These are phyloP conservation scores for Cyclocybe aegerita DNA, from an alignment of 768 basidiomycete genomes.

Conservation along the genomic window DNA sequence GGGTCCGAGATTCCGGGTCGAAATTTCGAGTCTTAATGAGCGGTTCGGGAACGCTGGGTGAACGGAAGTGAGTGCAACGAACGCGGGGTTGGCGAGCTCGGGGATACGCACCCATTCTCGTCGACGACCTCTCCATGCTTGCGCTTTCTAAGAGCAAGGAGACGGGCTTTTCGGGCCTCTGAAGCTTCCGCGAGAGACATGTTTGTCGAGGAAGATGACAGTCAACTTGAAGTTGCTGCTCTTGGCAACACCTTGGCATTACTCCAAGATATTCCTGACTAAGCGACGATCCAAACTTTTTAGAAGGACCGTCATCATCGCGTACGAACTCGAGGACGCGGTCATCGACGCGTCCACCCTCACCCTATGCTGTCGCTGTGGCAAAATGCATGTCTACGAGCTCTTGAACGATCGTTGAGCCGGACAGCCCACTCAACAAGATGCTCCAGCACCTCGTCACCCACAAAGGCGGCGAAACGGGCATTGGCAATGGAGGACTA, in stretches of 20 bases:
- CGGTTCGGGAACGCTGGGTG: constrained; percentile 35
- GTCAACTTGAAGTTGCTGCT: not conserved
- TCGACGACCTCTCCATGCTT: constrained; percentile 57
- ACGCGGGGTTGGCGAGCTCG: not conserved
- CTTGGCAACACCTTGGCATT: not conserved
- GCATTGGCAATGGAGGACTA: constrained; percentile 59
- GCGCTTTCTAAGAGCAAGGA: constrained; percentile 72
- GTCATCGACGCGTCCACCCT: not conserved
- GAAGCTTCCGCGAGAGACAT: constrained; percentile 74
- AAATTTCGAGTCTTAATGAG: constrained; percentile 78
- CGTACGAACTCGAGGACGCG: constrained; percentile 5
- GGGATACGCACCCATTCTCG: constrained; percentile 39
- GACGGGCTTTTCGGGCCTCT: constrained; percentile 78
- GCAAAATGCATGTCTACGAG: constrained; percentile 25
- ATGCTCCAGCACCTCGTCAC: constrained; percentile 17
- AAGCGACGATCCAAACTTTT: constrained; percentile 12
- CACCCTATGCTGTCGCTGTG: constrained; percentile 26
- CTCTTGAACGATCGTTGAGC: constrained; percentile 18
- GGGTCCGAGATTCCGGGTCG: constrained; percentile 83
- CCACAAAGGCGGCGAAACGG: constrained; percentile 29
- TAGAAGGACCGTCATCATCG: not conserved
- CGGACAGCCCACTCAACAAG: constrained; percentile 1
- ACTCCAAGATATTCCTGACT: constrained; percentile 10
- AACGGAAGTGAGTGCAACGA: constrained; percentile 1
- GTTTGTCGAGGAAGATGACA: not conserved